Evolutionary conservation across 805 yeast genomes (phyloP).

Genomic region (Jamesozyma rosinii): DNA sequence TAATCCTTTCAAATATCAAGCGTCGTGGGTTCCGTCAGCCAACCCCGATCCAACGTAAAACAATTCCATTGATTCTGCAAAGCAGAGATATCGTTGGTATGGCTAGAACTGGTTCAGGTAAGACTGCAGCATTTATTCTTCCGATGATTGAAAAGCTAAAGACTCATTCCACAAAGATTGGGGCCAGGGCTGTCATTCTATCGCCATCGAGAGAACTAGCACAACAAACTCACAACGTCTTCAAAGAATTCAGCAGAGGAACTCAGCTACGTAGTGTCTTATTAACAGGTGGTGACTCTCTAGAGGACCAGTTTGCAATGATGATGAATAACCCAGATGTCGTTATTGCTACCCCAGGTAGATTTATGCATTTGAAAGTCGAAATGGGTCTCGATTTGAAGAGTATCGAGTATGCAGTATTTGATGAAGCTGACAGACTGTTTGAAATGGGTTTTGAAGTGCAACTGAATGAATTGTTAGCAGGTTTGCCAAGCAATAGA

Average conservation of each 20-base stretch:
- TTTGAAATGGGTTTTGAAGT: conserved; percentile 95
- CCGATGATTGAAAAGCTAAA: conserved; percentile 84
- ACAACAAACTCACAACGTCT: conserved; percentile 77
- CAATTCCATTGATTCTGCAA: conserved; percentile 82
- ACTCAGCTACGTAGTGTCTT: conserved; percentile 73
- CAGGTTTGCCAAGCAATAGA: conserved; percentile 69
- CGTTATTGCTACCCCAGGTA: conserved; percentile 93
- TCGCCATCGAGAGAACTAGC: conserved; percentile 98
- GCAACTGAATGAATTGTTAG: conserved; percentile 81
- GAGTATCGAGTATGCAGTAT: conserved; percentile 80
- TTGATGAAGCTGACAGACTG: conserved; percentile 94
- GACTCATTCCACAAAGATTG: conserved; percentile 76
- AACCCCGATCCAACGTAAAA: conserved; percentile 94
- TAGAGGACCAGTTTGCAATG: conserved; percentile 88
- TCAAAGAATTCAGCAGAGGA: conserved; percentile 78
- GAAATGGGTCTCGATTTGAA: conserved; percentile 86
- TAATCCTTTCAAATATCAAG: conserved; percentile 56
- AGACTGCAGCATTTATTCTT: conserved; percentile 90
- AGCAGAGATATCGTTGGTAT: conserved; percentile 94
- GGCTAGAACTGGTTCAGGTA: conserved; percentile 99
- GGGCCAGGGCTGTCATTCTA: conserved; percentile 77
- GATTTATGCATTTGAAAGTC: conserved; percentile 88
- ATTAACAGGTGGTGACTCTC: conserved; percentile 95
- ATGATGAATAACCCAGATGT: conserved; percentile 95
- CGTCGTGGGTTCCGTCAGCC: conserved; percentile 90